phyloP scores from a whole-genome alignment of 1,284 basidiomycete species.

The Microbotryum intermedium region DNA sequence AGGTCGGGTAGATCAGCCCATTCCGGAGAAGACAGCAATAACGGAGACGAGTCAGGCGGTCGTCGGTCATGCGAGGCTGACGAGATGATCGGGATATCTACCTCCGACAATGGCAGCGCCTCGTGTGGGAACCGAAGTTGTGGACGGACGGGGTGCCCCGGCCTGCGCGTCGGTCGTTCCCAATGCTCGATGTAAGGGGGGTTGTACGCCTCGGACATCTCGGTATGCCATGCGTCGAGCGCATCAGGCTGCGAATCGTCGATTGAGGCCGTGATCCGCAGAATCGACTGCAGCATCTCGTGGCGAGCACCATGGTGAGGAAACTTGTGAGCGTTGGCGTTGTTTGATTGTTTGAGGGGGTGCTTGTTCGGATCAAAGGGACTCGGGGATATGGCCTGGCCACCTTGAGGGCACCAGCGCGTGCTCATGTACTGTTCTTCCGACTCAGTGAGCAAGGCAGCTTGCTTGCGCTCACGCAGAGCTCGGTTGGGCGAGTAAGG shows the following conservation, averaged over 20 bases:
- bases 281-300: conserved; percentile 4
- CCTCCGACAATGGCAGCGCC: background rate
- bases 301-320: conserved; percentile 12
- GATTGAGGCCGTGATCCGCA: conserved; percentile 7
- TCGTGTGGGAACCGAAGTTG: conserved; percentile 6
- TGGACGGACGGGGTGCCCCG: background rate
- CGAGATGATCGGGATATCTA: background rate
- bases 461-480: conserved; percentile 16
- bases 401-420: conserved; percentile 13
- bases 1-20: conserved; percentile 2
- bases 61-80: background rate
- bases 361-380: conserved; percentile 5
- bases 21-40: background rate
- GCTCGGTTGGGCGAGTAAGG: conserved; percentile 11
- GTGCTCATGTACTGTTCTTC: conserved; percentile 14
- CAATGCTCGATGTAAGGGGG: conserved; percentile 12
- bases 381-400: background rate
- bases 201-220: conserved; percentile 19
- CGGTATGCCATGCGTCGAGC: conserved; percentile 25
- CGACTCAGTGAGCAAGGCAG: conserved; percentile 10
- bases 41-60: background rate
- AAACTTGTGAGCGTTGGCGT: conserved; percentile 16
- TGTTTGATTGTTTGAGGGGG: conserved; percentile 6
- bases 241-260: conserved; percentile 8
- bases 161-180: background rate